These are phyloP conservation scores for Fusarium domesticum DNA, from an alignment of 2,329 filamentous ascomycete genomes.

Conservation along the genomic window DNA sequence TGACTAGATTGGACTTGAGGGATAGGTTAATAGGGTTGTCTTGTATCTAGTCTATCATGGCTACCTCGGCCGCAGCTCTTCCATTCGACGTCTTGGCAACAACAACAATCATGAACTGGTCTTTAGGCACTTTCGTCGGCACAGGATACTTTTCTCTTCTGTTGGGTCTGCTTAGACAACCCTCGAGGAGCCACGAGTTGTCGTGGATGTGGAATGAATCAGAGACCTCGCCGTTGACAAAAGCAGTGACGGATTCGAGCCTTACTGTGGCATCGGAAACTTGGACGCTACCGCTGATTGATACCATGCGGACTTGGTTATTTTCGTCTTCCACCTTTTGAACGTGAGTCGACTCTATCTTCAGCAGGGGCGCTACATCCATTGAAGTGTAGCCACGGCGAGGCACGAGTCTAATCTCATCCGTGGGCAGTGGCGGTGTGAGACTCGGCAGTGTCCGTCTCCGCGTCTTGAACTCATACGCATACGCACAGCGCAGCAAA, in stretches of 20 bases:
- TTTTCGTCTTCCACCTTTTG: not conserved
- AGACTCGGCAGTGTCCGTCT: not conserved
- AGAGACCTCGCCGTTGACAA: not conserved
- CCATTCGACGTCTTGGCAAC: constrained; percentile 4
- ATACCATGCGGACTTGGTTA: not conserved
- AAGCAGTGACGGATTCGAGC: not conserved
- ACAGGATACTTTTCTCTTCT: not conserved
- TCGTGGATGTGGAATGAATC: not conserved
- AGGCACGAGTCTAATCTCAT: not conserved
- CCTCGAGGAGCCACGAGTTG: not conserved
- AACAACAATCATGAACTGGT: constrained; percentile 9
- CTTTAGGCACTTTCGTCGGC: not conserved
- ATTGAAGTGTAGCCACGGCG: not conserved
- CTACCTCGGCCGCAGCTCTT: not conserved
- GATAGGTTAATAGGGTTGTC: too few species aligned
- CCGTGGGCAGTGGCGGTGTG: not conserved
- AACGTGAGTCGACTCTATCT: not conserved
- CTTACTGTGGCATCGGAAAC: not conserved
- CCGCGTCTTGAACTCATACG: constrained; percentile 1
- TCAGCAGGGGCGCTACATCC: not conserved
- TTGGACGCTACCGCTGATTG: not conserved
- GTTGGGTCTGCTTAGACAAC: not conserved
- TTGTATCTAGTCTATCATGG: constrained; percentile 3
- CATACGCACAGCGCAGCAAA: constrained; percentile 2
- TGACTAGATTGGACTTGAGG: too few species aligned